Evolutionary conservation across 306 rosid genomes (phyloP).

Genomic region (Lithocarpus polystachyus): DNA sequence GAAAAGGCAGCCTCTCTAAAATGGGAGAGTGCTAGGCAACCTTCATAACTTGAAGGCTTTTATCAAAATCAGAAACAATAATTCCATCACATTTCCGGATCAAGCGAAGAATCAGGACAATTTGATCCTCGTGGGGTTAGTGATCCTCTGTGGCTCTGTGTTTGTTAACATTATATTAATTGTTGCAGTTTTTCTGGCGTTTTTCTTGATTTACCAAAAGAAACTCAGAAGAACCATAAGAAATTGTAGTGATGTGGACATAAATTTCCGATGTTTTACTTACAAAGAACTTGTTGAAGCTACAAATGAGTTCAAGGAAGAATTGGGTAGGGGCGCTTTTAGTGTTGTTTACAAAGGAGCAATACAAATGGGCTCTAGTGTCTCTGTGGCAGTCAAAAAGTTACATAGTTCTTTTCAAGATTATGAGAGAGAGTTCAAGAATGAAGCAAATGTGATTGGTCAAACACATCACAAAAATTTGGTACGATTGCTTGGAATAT

Average conservation of each 20-base stretch:
- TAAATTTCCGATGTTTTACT: constrained; percentile 17
- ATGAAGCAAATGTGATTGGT: no score
- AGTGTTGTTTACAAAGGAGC: constrained; percentile 21
- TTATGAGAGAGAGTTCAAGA: constrained; percentile 30
- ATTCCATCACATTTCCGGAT: not conserved
- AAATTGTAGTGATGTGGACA: constrained; percentile 11
- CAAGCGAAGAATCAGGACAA: constrained; percentile 37
- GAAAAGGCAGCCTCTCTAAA: constrained; percentile 49
- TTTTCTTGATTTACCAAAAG: constrained; percentile 15
- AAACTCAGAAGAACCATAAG: not conserved
- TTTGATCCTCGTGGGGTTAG: constrained; percentile 24
- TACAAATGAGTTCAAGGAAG: constrained; percentile 35
- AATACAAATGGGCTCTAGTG: not conserved
- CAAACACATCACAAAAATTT: no score
- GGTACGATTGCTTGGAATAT: constrained; percentile 17
- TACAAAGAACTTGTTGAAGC: constrained; percentile 28
- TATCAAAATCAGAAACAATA: no score
- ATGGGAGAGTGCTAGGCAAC: constrained; percentile 24
- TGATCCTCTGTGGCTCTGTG: constrained; percentile 39
- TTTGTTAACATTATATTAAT: constrained; percentile 23
- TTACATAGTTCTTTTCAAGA: constrained; percentile 35
- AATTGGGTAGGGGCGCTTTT: constrained; percentile 27
- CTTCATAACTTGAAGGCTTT: constrained; percentile 31
- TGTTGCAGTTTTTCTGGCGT: constrained; percentile 10
- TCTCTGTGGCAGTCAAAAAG: constrained; percentile 38